These are phyloP conservation scores for Dothistroma pini DNA, from an alignment of 2,329 filamentous ascomycete genomes.

Conservation along the genomic window DNA sequence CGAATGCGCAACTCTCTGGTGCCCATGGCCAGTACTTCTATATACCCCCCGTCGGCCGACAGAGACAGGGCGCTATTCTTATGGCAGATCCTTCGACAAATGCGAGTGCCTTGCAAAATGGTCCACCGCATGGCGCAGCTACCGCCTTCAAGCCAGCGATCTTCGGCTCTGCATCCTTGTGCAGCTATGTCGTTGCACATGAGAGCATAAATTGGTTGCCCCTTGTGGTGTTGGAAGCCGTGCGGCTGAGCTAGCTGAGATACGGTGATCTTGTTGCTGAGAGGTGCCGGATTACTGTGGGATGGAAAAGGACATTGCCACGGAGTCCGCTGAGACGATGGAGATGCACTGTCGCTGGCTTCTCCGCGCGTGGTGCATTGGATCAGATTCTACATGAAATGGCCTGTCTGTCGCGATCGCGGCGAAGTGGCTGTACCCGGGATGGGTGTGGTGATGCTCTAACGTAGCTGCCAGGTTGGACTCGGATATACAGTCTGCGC, in stretches of 20 bases:
- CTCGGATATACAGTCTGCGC: too few relatives aligned
- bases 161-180: not conserved
- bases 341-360: not conserved
- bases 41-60: not conserved
- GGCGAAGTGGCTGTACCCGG: too few relatives aligned
- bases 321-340: not conserved
- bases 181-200: not conserved
- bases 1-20: not conserved
- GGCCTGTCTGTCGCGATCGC: too few relatives aligned
- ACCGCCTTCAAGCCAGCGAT: not conserved
- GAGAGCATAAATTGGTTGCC: not conserved
- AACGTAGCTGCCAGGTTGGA: too few relatives aligned
- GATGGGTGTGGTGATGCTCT: too few relatives aligned
- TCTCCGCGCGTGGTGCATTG: not conserved
- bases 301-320: not conserved
- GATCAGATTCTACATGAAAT: too few relatives aligned
- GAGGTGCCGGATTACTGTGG: not conserved
- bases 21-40: not conserved
- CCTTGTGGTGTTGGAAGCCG: too few relatives aligned
- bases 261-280: not conserved
- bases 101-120: not conserved
- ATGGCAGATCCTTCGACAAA: not conserved
- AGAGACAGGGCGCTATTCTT: not conserved
- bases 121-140: not conserved
- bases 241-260: too few relatives aligned